phyloP scores from a whole-genome alignment of 148 eudicot genomes.

The Dianthus caryophyllus region DNA sequence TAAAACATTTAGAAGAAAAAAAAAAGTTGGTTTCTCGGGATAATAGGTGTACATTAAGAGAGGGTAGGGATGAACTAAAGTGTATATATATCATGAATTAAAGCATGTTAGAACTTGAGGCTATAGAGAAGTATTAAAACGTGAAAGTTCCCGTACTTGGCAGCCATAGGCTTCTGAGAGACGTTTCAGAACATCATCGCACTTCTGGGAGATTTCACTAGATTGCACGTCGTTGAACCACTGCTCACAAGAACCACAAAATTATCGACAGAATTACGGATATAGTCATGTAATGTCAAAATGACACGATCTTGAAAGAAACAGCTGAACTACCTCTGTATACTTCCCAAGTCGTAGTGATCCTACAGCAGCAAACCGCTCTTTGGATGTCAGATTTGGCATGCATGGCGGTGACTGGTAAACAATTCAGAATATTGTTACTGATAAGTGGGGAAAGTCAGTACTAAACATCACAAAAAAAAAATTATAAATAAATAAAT shows the following conservation, averaged over 20 bases:
- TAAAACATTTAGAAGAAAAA: constrained; percentile 27
- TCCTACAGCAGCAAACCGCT: constrained; percentile 37
- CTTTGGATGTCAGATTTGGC: constrained; percentile 58
- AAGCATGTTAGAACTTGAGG: neutral
- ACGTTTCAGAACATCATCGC: constrained; percentile 62
- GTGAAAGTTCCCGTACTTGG: constrained; percentile 44
- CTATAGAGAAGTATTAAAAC: constrained; percentile 4
- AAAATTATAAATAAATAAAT: too few species aligned
- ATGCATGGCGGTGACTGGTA: constrained; percentile 75
- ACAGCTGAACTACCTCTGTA: constrained; percentile 53
- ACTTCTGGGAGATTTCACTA: constrained; percentile 74
- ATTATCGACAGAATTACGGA: neutral
- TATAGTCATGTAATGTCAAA: neutral
- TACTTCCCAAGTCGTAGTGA: constrained; percentile 78
- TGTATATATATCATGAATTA: neutral
- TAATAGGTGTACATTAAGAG: neutral
- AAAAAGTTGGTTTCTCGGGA: constrained; percentile 13
- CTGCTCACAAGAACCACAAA: constrained; percentile 36
- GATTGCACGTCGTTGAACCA: constrained; percentile 98
- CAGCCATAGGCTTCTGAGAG: constrained; percentile 63
- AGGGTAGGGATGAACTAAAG: neutral
- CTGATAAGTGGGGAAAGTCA: neutral
- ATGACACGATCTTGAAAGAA: neutral
- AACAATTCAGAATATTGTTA: constrained; percentile 16
- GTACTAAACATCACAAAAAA: neutral